Evolutionary conservation across 116 monocot genomes (phyloP), one percentile per base, ranked within the genome.

Genomic region (Zostera marina): DNA sequence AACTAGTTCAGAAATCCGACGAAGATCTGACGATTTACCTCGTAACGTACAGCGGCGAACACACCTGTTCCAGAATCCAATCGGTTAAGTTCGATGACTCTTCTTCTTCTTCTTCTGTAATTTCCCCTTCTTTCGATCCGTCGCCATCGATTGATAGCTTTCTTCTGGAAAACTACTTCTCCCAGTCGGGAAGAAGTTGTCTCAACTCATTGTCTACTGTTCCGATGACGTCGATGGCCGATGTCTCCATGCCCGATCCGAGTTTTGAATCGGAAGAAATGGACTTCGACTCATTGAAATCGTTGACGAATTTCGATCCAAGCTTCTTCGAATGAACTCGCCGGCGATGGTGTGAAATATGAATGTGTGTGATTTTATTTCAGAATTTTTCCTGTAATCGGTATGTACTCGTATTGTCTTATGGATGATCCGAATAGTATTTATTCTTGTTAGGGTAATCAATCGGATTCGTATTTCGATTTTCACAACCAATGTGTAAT

Each of bases 1-100:
- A 81, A 52, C 87, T 79, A 24, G 81, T 87, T 23, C 92, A 92
- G 60, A 65, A 76, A 25, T 69, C 87, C 5, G 79, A 87, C 44
- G 25, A 71, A 1, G 71, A 92, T 56, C 71, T 70, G n/a, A 32
- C 70, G 3, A 22, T 87, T 66, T 78, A 81, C 51, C 74, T 83
- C 46, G 46, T 92, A 52, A 72, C 72, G 0, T 92, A 83, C 74
- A 51, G 73, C 9, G 83, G 87, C 0, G 39, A 22, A 12, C 92
- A 87, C 72, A 73, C 73, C 5, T 87, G 92, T 59, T 38, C 63
- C 22, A 71, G 19, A 15, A 59, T 22, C 43, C 15, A 51, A 8
- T 21, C 15, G 20, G 20, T 51, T 51, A 51, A 51, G 20, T 8
- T 19, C 9, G 49, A 51, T 0, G 61, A 23, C 0, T 42, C 1